Conservation (phyloP, 306 rosid genomes). For the Vicia faba region DNA sequence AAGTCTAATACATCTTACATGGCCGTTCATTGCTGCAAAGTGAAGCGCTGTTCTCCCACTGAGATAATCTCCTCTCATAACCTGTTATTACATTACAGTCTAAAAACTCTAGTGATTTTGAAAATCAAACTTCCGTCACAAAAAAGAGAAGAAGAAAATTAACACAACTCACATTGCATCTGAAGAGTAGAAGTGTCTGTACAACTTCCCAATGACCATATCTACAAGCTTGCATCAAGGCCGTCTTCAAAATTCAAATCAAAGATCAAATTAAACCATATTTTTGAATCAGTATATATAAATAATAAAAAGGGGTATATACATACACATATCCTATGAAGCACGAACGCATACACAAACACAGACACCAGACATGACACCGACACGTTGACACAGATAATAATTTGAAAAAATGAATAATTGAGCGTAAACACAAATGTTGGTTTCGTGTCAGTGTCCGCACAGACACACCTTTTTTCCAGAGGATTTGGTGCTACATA, state of each 20-base stretch:
- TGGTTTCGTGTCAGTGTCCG: too few relatives aligned
- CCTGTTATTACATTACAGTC: conserved; percentile 46
- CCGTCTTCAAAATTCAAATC: conserved; percentile 82
- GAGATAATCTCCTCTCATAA: conserved; percentile 86
- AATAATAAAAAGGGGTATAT: conserved; percentile 25
- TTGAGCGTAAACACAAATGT: too few relatives aligned
- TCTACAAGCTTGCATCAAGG: conserved; percentile 99
- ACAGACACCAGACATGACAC: too few relatives aligned
- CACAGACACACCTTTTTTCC: too few relatives aligned
- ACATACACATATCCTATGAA: not conserved
- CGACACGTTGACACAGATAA: too few relatives aligned
- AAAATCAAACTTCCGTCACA: conserved; percentile 17
- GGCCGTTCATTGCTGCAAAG: conserved; percentile 92
- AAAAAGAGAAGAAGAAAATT: not conserved
- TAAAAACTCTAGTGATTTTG: conserved; percentile 14
- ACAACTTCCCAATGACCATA: conserved; percentile 97
- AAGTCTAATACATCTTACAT: conserved; percentile 85
- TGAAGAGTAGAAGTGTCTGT: conserved; percentile 75
- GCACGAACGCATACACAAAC: too few relatives aligned
- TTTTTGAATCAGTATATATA: conserved; percentile 26
- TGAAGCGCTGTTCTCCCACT: conserved; percentile 93
- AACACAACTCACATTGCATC: conserved; percentile 74
- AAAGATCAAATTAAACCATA: conserved; percentile 43
- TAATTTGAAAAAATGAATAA: too few relatives aligned
- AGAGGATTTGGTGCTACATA: too few relatives aligned